These are phyloP conservation scores for Filosporella fistucella DNA, from an alignment of 495 filamentous ascomycete species.

Conservation along the genomic window DNA sequence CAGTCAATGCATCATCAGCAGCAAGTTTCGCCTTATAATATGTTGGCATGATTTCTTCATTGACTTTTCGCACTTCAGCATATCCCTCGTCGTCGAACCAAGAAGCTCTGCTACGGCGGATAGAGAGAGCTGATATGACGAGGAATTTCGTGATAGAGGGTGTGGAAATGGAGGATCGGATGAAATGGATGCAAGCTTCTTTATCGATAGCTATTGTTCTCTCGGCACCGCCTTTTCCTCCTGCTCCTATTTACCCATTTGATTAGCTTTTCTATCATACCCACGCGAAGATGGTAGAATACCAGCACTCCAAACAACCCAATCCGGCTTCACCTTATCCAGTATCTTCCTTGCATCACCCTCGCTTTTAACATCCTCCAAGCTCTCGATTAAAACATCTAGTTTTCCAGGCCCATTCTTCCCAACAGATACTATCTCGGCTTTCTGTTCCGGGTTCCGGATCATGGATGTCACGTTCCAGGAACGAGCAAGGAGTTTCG, in stretches of 20 bases:
- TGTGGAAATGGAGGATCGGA: constrained; percentile 54
- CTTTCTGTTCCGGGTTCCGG: constrained; percentile 61
- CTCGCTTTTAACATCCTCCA: constrained; percentile 64
- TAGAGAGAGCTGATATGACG: constrained; percentile 63
- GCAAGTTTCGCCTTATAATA: constrained; percentile 74
- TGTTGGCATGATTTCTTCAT: constrained; percentile 45
- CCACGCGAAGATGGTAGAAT: constrained; percentile 12
- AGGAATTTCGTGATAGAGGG: constrained; percentile 67
- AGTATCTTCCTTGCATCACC: constrained; percentile 57
- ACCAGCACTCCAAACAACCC: constrained; percentile 79
- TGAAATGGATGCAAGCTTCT: constrained; percentile 36
- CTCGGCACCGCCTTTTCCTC: constrained; percentile 65
- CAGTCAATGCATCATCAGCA: constrained; percentile 66
- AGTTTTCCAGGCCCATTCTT: constrained; percentile 43
- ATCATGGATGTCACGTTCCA: constrained; percentile 78
- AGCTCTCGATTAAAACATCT: constrained; percentile 58
- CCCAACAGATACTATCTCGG: constrained; percentile 55
- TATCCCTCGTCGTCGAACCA: constrained; percentile 68
- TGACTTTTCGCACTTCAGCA: constrained; percentile 42
- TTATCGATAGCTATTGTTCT: constrained; percentile 49
- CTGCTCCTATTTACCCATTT: constrained; percentile 46
- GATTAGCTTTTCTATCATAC: background rate
- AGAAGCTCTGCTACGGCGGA: constrained; percentile 41
- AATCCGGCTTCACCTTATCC: constrained; percentile 56
- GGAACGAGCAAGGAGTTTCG: constrained; percentile 62